Base-by-base conservation (phyloP, 495 filamentous ascomycete species). In the Penicilliopsis zonata region DNA sequence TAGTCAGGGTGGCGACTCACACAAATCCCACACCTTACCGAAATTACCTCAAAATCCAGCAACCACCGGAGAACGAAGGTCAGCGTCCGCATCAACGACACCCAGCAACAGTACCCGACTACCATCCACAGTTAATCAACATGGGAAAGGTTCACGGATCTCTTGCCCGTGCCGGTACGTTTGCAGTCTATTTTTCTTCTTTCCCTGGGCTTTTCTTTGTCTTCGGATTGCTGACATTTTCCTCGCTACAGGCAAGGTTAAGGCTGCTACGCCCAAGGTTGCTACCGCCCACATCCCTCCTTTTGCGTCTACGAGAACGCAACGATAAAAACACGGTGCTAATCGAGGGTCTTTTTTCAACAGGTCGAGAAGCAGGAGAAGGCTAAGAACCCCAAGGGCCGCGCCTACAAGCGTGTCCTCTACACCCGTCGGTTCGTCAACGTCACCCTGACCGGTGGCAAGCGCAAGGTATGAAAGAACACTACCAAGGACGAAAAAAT, bases 361-460 rank as follows among this genome's bases (percentile, higher is more conserved):
- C 41, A 61, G 54, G 53, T 61, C 49, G 56, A 58, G 41, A 42
- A 51, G 43, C 55, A 58, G 41, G 53, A 63, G 59, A 59, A 66
- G 59, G 47, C 52, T 43, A 66, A 66, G 62, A 49, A 70, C 46
- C 90, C 90, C 59, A 96, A 99, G 77, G 90, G 90, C 58, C 86
- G 90, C 49, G 90, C 90, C 46, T 88, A 88, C 79, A 99, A 98
- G 86, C 78, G 90, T 52, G 78, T 94, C 50, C 73, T 70, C 44
- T 98, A 99, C 74, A 96, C 86, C 47, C 82, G 90, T 59, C 86
- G 90, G 47, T 99, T 99, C 75, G 92, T 99, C 45, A 99, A 96
- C 72, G 87, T 99, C 57, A 93, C 86, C 49, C 72, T 95, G 76
- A 94, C 90, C 37, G 90, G 90, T 63, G 90, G 90, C 64, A 99